Evolutionary conservation across 495 filamentous ascomycete species (phyloP), one percentile per base, ranked within the genome.

Genomic region (Massariosphaeria phaeospora): DNA sequence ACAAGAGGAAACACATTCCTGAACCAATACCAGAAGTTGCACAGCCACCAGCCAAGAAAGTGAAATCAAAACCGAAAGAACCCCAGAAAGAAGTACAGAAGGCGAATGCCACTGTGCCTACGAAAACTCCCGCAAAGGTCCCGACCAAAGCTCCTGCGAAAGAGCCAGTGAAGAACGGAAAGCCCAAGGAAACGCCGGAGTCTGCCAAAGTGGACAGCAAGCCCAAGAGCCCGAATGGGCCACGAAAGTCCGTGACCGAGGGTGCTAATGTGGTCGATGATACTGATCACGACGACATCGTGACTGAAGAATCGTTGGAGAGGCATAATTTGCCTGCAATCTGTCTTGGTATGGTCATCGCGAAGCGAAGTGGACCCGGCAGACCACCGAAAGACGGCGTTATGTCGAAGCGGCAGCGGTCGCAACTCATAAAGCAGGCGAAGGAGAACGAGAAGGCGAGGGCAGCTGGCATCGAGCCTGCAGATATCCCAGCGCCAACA

Each of bases 341-440:
- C 10, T 45, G 55, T 15, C 36, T 63, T 20, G 61, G 61, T 13
- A 21, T 39, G 11, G 13, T 21, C 15, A 15, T 61, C 17, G 46
- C 52, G 36, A 56, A 82, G 65, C 85, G 88, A 48, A 84, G 86
- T 47, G 89, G 90, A 10, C 90, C 90, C 38, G 90, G 90, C 27
- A 74, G 90, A 47, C 90, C 90, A 38, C 90, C 90, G 8, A 95
- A 95, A 75, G 85, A 95, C 68, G 90, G 90, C 6, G 82, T 93
- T 65, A 90, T 94, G 80, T 95, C 89, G 7, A 95, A 95, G 72
- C 79, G 89, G 31, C 86, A 88, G 67, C 75, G 84, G 56, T 77
- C 78, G 53, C 69, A 83, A 55, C 73, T 84, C 49, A 82, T 83
- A 61, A 84, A 83, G 62, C 79, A 84, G 55, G 78, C 76, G 3